Evolutionary conservation across 108 stramenopile species (phyloP).

Genomic region (Skeletonema tropicum): DNA sequence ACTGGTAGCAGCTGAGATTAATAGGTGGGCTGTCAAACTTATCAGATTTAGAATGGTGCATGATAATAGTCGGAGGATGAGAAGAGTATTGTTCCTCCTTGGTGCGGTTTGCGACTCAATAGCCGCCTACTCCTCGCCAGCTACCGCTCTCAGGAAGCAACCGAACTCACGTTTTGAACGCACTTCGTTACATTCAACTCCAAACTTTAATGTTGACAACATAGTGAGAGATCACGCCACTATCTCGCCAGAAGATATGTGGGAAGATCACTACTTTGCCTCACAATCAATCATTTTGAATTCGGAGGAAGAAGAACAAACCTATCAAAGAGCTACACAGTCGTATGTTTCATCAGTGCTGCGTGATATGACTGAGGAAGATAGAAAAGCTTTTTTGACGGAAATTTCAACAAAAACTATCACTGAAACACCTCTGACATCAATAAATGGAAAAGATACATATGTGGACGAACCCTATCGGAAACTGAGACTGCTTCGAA

Average conservation of each 20-base stretch:
- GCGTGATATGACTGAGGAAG: conserved; percentile 23
- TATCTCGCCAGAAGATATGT: conserved; percentile 20
- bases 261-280: conserved; percentile 27
- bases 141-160: neutral
- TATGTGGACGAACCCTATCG: conserved; percentile 30
- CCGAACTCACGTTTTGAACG: neutral
- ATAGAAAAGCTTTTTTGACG: conserved; percentile 9
- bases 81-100: neutral
- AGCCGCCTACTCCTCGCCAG: neutral
- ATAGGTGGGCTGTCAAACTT: no score
- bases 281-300: conserved; percentile 8
- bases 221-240: conserved; percentile 25
- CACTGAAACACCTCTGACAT: conserved; percentile 1
- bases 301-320: conserved; percentile 11
- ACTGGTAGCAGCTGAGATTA: no score
- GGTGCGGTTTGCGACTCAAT: neutral
- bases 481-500: conserved; percentile 14
- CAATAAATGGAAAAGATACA: conserved; percentile 5
- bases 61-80: no score
- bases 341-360: conserved; percentile 27
- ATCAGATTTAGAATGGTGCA: no score
- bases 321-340: conserved; percentile 16
- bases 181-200: neutral
- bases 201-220: neutral
- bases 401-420: neutral